phyloP scores from a whole-genome alignment of 1,284 basidiomycete species.

The Sanghuangporus weigelae region DNA sequence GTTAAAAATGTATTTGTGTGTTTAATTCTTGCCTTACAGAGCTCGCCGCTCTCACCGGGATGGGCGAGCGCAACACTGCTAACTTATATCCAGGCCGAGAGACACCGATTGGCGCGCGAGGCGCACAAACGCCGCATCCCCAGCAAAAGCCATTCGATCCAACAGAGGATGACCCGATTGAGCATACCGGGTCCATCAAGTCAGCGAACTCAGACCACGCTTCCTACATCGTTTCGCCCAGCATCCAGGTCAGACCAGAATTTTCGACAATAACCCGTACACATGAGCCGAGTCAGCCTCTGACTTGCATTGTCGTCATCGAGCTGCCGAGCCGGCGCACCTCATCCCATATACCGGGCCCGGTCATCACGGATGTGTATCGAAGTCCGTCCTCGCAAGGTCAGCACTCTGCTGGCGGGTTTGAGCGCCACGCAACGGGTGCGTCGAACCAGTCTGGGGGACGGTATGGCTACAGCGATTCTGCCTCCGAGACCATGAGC shows the following conservation, averaged over 20 bases:
- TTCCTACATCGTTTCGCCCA: slow-evolving; percentile 75
- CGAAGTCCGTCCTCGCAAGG: slow-evolving; percentile 26
- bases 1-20: neutral
- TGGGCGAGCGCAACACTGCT: slow-evolving; percentile 57
- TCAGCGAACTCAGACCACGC: slow-evolving; percentile 33
- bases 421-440: slow-evolving; percentile 7
- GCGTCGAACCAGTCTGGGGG: slow-evolving; percentile 4
- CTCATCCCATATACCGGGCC: slow-evolving; percentile 50
- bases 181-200: slow-evolving; percentile 47
- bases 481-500: slow-evolving; percentile 5
- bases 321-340: slow-evolving; percentile 76
- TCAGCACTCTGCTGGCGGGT: slow-evolving; percentile 15
- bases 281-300: slow-evolving; percentile 66
- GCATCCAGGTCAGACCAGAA: slow-evolving; percentile 86
- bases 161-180: slow-evolving; percentile 75
- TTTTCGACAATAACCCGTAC: slow-evolving; percentile 76
- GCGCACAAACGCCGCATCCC: slow-evolving; percentile 25
- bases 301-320: slow-evolving; percentile 88
- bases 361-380: slow-evolving; percentile 44
- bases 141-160: slow-evolving; percentile 46
- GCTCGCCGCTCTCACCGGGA: slow-evolving; percentile 83
- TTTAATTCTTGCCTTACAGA: slow-evolving; percentile 42
- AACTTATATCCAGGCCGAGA: slow-evolving; percentile 66
- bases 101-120: slow-evolving; percentile 35
- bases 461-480: slow-evolving; percentile 13